Conservation (phyloP, 1,139 yeast genomes). For the Hansenula sp. region DNA sequence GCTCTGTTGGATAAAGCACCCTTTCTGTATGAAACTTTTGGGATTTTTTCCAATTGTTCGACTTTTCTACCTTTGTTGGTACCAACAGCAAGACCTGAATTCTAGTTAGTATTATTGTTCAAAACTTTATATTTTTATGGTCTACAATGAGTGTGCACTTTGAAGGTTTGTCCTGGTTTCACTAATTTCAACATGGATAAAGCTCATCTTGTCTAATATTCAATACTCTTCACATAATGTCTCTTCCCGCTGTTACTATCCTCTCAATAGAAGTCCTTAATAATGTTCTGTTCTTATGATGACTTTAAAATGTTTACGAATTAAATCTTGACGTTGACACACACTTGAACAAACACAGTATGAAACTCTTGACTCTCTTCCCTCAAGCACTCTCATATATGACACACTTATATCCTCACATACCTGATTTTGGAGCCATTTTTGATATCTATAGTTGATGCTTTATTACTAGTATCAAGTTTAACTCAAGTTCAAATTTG, state of each 20-base stretch:
- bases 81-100: conserved; percentile 93
- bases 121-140: no score
- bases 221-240: no score
- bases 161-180: no score
- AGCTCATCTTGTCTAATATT: no score
- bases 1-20: conserved; percentile 97
- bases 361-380: background rate
- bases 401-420: conserved; percentile 16
- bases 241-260: no score
- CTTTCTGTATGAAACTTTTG: conserved; percentile 95
- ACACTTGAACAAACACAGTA: background rate
- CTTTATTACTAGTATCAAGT: conserved; percentile 2
- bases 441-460: conserved; percentile 18
- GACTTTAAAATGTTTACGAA: no score
- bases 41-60: conserved; percentile 87
- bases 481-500: conserved; percentile 3
- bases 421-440: conserved; percentile 42
- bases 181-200: no score
- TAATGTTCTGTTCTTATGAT: no score
- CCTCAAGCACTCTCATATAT: background rate
- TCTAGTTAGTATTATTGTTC: conserved; percentile 23
- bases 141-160: no score
- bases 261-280: no score
- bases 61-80: conserved; percentile 99
- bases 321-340: no score